phyloP scores from a whole-genome alignment of 139 green algal genomes.

The Picochlorum sp. region DNA sequence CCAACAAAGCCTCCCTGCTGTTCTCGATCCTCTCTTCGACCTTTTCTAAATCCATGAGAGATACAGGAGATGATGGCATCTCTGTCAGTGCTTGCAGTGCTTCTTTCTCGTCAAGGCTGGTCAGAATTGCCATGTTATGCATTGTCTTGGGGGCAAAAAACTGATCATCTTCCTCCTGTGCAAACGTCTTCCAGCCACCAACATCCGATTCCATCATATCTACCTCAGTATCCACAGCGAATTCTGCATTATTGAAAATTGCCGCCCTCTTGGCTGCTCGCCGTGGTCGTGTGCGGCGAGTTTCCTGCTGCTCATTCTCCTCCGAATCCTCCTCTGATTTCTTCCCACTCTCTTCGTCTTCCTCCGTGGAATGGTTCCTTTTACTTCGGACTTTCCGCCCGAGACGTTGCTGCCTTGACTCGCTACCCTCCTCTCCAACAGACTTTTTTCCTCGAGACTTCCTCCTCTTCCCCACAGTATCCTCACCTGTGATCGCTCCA shows the following conservation, averaged over 20 bases:
- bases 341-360: not conserved
- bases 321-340: not conserved
- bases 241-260: conserved; percentile 21
- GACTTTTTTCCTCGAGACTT: conserved; percentile 3
- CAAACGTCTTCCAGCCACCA: not conserved
- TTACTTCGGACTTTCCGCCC: not conserved
- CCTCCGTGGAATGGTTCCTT: not conserved
- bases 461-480: not conserved
- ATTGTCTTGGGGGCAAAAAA: not conserved
- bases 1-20: not conserved
- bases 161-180: not conserved
- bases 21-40: not conserved
- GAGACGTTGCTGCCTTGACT: not conserved
- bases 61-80: conserved; percentile 1
- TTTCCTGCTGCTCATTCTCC: not conserved
- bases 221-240: conserved; percentile 18
- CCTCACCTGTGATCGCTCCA: not conserved
- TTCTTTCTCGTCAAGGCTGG: not conserved
- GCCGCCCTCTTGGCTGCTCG: conserved; percentile 8
- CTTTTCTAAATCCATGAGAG: not conserved
- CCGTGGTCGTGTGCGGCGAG: conserved; percentile 10
- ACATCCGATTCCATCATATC: not conserved
- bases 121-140: conserved; percentile 5
- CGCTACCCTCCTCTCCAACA: not conserved
- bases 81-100: conserved; percentile 11